Evolutionary conservation across 495 filamentous ascomycete genomes (phyloP), one percentile per base, ranked within the genome.

Genomic region (Penicillium alfredii): DNA sequence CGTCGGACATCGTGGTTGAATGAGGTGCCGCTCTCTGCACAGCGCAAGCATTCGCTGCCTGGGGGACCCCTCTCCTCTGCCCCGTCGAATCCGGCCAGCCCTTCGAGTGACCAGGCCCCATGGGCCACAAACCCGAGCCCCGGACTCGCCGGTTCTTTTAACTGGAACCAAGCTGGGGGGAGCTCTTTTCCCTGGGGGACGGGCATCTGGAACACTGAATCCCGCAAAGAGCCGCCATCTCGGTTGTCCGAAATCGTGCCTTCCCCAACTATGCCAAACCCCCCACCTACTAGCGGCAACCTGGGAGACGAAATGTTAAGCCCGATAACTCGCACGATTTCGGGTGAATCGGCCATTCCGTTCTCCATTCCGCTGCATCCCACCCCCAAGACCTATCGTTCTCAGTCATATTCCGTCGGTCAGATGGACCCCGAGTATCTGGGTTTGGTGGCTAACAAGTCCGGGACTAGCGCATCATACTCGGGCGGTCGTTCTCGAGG

Each of bases 331-430:
- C 65, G 70, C 23, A 72, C 72, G 3, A 67, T 66, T 26, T 61
- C 69, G 26, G 69, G 77, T 6, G 82, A 86, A 38, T 61, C 72
- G 4, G 51, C 63, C 10, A 86, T 94, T 39, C 88, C 88, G 9
- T 93, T 96, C 42, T 75, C 85, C 4, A 94, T 94, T 40, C 89
- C 89, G 3, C 68, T 96, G 9, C 86, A 94, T 42, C 89, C 89
- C 3, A 92, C 88, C 1, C 85, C 83, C 7, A 92, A 94, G 53
- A 90, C 84, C 2, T 93, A 93, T 51, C 83, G 92, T 19, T 98
- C 92, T 9, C 86, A 94, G 63, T 98, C 92, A 4, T 97, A 96
- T 57, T 96, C 90, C 2, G 89, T 95, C 17, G 92, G 92, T 15
- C 92, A 98, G 56, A 60, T 86, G 42, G 88, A 95, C 15, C 73